Percentiles rank a stretch among this genome's conserved stretches.
phyloP scores from a whole-genome alignment of 2,329 filamentous ascomycete genomes.

The Aureobasidium vineae region DNA sequence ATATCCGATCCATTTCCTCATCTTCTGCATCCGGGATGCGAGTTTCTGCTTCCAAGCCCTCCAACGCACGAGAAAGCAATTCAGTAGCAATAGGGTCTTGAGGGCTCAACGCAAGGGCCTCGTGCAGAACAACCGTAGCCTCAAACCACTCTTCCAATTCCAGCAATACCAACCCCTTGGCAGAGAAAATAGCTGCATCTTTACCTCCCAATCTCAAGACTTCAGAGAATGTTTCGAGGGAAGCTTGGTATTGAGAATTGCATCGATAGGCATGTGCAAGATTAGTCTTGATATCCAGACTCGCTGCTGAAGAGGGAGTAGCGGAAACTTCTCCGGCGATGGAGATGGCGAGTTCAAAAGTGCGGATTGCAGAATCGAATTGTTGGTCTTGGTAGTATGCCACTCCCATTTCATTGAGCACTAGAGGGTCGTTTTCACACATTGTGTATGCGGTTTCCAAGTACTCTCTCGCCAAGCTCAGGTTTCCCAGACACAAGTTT shows the following conservation, averaged over 20 bases:
- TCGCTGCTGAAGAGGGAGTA: constrained; percentile 67
- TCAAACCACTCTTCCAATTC: constrained; percentile 73
- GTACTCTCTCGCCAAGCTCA: constrained; percentile 91
- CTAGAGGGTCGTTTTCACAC: constrained; percentile 79
- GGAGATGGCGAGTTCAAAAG: constrained; percentile 74
- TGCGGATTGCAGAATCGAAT: constrained; percentile 68
- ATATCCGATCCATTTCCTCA: constrained; percentile 29
- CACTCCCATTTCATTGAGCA: constrained; percentile 93
- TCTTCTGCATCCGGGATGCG: constrained; percentile 49
- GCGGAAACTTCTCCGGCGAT: constrained; percentile 73
- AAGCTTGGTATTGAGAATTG: constrained; percentile 64
- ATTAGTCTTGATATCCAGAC: constrained; percentile 82
- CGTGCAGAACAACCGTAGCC: constrained; percentile 78
- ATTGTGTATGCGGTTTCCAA: constrained; percentile 82
- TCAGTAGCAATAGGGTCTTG: constrained; percentile 82
- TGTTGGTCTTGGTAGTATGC: constrained; percentile 92
- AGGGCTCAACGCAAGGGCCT: constrained; percentile 73
- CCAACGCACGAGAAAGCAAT: constrained; percentile 68
- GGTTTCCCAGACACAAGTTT: constrained; percentile 92
- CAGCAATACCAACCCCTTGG: constrained; percentile 80
- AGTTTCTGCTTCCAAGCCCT: constrained; percentile 54
- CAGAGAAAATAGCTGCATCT: constrained; percentile 72
- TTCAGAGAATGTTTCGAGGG: constrained; percentile 75
- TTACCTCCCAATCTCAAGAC: constrained; percentile 77
- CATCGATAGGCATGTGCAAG: constrained; percentile 84